Conservation (phyloP, 1,284 basidiomycete species). For the Lentinula novae-zelandiae region DNA sequence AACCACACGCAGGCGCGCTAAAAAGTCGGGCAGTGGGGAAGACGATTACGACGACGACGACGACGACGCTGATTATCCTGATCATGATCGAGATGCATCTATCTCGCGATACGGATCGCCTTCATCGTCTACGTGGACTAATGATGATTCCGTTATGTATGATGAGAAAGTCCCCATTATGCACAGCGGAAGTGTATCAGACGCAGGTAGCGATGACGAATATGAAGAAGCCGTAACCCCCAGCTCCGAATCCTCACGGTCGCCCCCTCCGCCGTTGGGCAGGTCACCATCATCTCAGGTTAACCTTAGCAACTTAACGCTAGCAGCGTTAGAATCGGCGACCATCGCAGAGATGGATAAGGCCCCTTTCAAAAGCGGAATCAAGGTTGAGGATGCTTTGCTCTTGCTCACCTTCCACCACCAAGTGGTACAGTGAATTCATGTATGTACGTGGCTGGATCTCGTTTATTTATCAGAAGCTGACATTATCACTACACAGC, state of each 20-base stretch:
- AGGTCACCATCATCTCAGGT: constrained; percentile 5
- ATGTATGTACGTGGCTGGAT: background rate
- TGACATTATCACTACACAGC: background rate
- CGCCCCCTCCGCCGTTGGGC: constrained; percentile 30
- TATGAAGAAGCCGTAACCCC: constrained; percentile 70
- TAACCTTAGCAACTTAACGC: constrained; percentile 10
- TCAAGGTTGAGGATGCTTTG: constrained; percentile 55
- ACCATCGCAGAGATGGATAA: constrained; percentile 44
- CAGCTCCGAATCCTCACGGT: constrained; percentile 54
- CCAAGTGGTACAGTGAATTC: constrained; percentile 26
- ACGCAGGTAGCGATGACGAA: constrained; percentile 62
- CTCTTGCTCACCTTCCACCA: constrained; percentile 68
- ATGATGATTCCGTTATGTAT: constrained; percentile 29
- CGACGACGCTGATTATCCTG: constrained; percentile 31
- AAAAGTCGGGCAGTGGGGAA: constrained; percentile 40
- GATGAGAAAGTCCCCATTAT: constrained; percentile 5
- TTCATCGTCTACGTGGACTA: constrained; percentile 46
- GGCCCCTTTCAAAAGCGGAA: constrained; percentile 32
- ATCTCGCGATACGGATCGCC: constrained; percentile 49
- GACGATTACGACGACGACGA: constrained; percentile 41
- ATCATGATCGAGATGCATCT: constrained; percentile 22
- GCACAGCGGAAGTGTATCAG: constrained; percentile 33
- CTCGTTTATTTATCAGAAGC: background rate
- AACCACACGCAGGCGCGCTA: constrained; percentile 62
- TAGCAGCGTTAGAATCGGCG: constrained; percentile 27